Evolutionary conservation across 129 eudicot genomes (phyloP), one percentile per base, ranked within the genome.

Genomic region (Chrysanthemum lavandulifolium): DNA sequence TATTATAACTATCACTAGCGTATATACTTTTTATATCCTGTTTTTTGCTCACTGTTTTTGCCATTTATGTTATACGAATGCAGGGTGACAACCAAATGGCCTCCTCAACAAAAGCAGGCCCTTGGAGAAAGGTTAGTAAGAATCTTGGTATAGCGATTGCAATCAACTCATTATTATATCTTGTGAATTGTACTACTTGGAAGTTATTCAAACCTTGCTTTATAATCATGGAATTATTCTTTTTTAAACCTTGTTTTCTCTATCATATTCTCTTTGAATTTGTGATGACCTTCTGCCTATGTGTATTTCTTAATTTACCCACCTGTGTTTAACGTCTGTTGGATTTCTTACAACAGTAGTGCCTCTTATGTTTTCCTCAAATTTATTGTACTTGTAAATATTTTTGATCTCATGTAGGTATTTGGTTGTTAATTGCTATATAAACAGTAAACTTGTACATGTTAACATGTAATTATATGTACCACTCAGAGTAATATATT

Each of bases 71-170:
- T 67, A 65, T 66, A 78, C 36, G 47, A 57, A 47, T 66, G 82
- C 82, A 91, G 97, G 75, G 83, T 54, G 97, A 91, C 79, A 88
- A 79, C 84, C 96, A 91, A 83, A 73, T 81, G 36, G 69, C 83
- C 13, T 80, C 89, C 21, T 27, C 90, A 66, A 50, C 97, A 75
- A 91, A 84, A 76, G 83, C 97, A 54, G 96, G 97, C 73, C 97
- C 96, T 60, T 91, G 97, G 97, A 84, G 96, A 81, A 91, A 91
- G 97, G 97, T 91, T 72, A 18, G 96, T 86, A 51, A 52, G 13
- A 67, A 68, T 65, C 60, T 62, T 67, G 62, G 69, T 67, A 67
- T 64, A 57, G 58, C 29, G 1, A 61, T 61, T 0, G 36, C 54
- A 54, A 64, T 53, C 36, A 13, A 16, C 23, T 36, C 36, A 40